Percentiles rank a stretch among this genome's conserved stretches.
These are phyloP conservation scores for Lipomyces yamadae DNA, from an alignment of 805 yeast genomes.

Conservation along the genomic window DNA sequence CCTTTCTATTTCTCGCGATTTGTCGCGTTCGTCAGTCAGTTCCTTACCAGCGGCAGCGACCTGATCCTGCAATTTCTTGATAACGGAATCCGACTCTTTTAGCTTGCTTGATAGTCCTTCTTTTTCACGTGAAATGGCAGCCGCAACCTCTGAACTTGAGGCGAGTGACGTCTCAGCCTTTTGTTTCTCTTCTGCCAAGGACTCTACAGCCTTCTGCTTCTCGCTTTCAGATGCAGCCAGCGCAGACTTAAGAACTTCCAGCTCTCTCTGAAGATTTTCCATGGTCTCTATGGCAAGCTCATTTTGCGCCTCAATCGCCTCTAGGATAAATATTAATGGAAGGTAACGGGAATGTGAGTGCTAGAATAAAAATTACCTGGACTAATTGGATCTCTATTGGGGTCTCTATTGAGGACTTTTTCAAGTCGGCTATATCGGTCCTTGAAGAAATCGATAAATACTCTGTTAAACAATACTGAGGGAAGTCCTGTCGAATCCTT, in stretches of 20 bases:
- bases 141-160: neutral
- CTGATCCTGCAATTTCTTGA: constrained; percentile 19
- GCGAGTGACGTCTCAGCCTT: constrained; percentile 12
- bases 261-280: constrained; percentile 25
- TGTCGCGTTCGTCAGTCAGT: constrained; percentile 28
- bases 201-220: constrained; percentile 13
- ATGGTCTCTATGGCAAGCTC: constrained; percentile 28
- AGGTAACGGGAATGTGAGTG: constrained; percentile 16
- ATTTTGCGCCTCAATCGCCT: constrained; percentile 36
- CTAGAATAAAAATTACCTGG: constrained; percentile 20
- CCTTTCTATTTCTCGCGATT: constrained; percentile 15
- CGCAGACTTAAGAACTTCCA: constrained; percentile 16
- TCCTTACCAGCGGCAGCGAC: constrained; percentile 18
- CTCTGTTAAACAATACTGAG: constrained; percentile 69
- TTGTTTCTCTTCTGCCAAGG: constrained; percentile 8
- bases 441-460: constrained; percentile 67
- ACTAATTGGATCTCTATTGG: constrained; percentile 66
- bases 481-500: constrained; percentile 89
- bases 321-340: constrained; percentile 4
- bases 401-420: constrained; percentile 73
- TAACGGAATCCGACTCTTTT: constrained; percentile 11
- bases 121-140: constrained; percentile 12
- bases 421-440: constrained; percentile 72
- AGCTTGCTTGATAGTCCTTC: constrained; percentile 13
- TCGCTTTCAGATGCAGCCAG: constrained; percentile 10